phyloP scores from a whole-genome alignment of 1,139 yeast genomes.

The Insectozyma bohioensis region DNA sequence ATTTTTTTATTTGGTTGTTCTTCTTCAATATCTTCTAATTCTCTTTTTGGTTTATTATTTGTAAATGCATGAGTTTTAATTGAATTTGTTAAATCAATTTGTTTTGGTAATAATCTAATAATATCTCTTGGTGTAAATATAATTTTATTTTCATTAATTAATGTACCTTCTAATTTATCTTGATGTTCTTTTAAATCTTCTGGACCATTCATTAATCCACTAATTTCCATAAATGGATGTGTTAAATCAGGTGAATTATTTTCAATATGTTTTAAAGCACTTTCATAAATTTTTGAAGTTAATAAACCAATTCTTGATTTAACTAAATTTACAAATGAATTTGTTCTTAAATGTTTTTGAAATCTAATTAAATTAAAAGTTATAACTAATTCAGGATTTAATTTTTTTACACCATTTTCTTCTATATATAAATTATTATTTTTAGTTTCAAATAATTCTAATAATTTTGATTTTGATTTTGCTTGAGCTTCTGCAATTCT shows the following conservation, averaged over 20 bases:
- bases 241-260: conserved; percentile 45
- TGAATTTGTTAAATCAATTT: conserved; percentile 50
- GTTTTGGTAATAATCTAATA: conserved; percentile 41
- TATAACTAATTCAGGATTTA: conserved; percentile 53
- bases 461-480: conserved; percentile 49
- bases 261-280: conserved; percentile 61
- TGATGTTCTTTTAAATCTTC: conserved; percentile 32
- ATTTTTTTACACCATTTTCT: conserved; percentile 36
- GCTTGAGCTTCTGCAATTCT: conserved; percentile 65
- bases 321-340: conserved; percentile 62
- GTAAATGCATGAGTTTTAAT: conserved; percentile 40
- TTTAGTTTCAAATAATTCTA: conserved; percentile 34
- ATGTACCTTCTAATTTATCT: conserved; percentile 32
- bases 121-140: conserved; percentile 57
- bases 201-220: conserved; percentile 43
- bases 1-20: conserved; percentile 39
- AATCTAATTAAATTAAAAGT: conserved; percentile 67
- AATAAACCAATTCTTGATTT: conserved; percentile 69
- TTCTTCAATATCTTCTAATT: conserved; percentile 20
- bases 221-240: conserved; percentile 31
- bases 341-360: conserved; percentile 63
- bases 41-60: conserved; percentile 36
- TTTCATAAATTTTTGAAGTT: conserved; percentile 63
- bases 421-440: conserved; percentile 31
- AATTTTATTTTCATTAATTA: conserved; percentile 41